Evolutionary conservation across 2,329 filamentous ascomycete species (phyloP).

Genomic region (Akanthomyces dipterigenus): DNA sequence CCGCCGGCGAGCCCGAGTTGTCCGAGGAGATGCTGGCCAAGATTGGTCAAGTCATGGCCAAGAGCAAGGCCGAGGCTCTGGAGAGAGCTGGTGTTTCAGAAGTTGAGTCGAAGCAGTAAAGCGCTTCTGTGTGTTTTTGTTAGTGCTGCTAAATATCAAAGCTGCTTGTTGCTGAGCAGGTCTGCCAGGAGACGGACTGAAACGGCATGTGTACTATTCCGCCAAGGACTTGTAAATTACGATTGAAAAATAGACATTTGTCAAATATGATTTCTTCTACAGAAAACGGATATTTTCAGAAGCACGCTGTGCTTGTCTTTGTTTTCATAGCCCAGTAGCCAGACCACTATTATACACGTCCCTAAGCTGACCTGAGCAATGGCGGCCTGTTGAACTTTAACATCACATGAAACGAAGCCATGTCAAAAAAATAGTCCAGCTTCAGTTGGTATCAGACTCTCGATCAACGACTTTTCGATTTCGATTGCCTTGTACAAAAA

Average conservation of each 20-base stretch:
- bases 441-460: no score
- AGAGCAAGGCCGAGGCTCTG: slow-evolving; percentile 36
- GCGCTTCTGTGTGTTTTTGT: not conserved
- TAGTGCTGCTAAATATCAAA: not conserved
- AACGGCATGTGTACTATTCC: slow-evolving; percentile 7
- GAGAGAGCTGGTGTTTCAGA: slow-evolving; percentile 32
- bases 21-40: slow-evolving; percentile 53
- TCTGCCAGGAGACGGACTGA: not conserved
- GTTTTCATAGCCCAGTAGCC: no score
- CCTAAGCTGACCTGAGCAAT: no score
- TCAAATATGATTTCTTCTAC: not conserved
- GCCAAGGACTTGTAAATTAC: slow-evolving; percentile 10
- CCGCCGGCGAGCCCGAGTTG: slow-evolving; percentile 49
- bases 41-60: slow-evolving; percentile 56
- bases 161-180: not conserved
- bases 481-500: no score
- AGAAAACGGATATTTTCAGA: not conserved
- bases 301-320: not conserved
- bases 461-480: no score
- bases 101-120: slow-evolving; percentile 15
- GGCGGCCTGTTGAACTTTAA: no score
- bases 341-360: no score
- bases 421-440: no score
- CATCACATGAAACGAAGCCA: no score
- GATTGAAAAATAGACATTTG: slow-evolving; percentile 9